Evolutionary conservation across 228 moss, liverwort and hornwort genomes (phyloP).

Genomic region (Sphagnum fallax): DNA sequence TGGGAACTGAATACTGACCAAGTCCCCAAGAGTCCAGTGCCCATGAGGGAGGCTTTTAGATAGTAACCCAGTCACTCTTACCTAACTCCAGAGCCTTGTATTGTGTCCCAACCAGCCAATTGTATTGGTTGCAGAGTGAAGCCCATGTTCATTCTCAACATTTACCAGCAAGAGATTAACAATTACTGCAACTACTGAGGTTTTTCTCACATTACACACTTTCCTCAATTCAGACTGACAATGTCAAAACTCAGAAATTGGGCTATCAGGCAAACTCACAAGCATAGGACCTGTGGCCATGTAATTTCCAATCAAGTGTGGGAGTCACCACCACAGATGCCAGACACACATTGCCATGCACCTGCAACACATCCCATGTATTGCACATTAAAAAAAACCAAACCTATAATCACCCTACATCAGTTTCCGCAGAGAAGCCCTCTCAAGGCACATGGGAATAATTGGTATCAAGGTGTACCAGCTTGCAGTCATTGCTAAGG

Average conservation of each 20-base stretch:
- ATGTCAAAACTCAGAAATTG: too few species aligned
- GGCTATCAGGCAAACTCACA: conserved; percentile 28
- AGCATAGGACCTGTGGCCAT: conserved; percentile 88
- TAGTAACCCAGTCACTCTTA: conserved; percentile 84
- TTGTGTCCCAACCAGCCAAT: conserved; percentile 75
- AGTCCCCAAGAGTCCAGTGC: conserved; percentile 95
- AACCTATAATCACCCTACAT: too few species aligned
- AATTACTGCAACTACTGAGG: too few species aligned
- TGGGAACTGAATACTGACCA: conserved; percentile 34
- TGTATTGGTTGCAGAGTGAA: conserved; percentile 64
- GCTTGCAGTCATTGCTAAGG: conserved; percentile 95
- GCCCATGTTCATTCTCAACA: too few species aligned
- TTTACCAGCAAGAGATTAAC: too few species aligned
- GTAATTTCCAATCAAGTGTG: conserved; percentile 90
- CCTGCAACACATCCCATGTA: conserved; percentile 26
- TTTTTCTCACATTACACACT: too few species aligned
- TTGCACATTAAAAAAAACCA: too few species aligned
- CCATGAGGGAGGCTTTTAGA: conserved; percentile 91
- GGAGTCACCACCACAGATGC: conserved; percentile 85
- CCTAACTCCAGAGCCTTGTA: conserved; percentile 85
- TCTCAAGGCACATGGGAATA: background rate
- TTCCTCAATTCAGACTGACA: too few species aligned
- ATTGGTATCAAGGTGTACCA: conserved; percentile 31
- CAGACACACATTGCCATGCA: conserved; percentile 94
- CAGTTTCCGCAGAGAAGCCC: too few species aligned